phyloP scores from a whole-genome alignment of 305 asterid genomes.

The Solanum hybrid region DNA sequence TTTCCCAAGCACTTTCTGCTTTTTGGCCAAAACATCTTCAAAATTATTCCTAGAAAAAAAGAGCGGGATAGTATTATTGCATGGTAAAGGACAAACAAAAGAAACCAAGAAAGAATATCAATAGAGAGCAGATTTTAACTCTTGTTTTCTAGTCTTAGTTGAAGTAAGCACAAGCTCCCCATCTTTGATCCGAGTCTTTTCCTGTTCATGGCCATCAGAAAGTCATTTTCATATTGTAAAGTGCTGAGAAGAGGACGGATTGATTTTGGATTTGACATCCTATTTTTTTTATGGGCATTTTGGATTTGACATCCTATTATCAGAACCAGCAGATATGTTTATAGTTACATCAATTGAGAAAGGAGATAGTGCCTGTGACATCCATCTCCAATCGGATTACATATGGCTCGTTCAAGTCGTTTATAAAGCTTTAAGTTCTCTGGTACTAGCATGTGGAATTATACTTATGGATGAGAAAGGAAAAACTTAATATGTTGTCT shows the following conservation, averaged over 20 bases:
- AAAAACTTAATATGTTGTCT: neutral
- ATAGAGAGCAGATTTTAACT: neutral
- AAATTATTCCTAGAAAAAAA: constrained; percentile 7
- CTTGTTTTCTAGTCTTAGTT: constrained; percentile 14
- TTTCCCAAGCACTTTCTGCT: constrained; percentile 7
- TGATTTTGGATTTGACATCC: neutral
- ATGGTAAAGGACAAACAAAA: neutral
- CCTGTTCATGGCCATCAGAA: constrained; percentile 5
- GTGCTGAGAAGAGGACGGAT: neutral
- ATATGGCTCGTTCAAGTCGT: neutral
- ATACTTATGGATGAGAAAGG: neutral
- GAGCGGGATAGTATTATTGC: neutral
- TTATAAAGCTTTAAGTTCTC: neutral
- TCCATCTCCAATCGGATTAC: neutral
- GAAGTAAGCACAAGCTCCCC: constrained; percentile 14
- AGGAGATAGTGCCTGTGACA: neutral
- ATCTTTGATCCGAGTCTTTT: constrained; percentile 5
- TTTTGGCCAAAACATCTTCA: constrained; percentile 6
- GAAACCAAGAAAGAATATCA: neutral
- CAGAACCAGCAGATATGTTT: neutral
- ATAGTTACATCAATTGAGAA: neutral
- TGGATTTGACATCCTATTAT: neutral
- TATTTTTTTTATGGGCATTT: too few relatives aligned
- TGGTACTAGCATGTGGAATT: neutral
- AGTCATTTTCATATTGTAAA: neutral